phyloP scores from a whole-genome alignment of 116 monocot species.

The Trichopus zeylanicus region DNA sequence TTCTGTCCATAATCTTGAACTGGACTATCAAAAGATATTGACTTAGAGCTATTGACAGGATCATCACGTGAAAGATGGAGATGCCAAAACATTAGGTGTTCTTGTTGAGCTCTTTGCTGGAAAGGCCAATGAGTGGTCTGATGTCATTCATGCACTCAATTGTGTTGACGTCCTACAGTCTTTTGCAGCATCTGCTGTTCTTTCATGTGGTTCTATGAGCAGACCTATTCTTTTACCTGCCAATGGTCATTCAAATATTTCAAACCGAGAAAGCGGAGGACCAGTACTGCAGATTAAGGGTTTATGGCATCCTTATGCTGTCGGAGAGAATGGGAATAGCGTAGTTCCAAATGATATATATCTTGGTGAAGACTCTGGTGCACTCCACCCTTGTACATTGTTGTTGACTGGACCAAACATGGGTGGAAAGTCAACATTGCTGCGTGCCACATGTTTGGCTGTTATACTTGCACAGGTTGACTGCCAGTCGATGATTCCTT shows the following conservation, averaged over 20 bases:
- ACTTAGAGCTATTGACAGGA: slow-evolving; percentile 39
- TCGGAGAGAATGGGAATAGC: slow-evolving; percentile 45
- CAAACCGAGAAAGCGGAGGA: slow-evolving; percentile 11
- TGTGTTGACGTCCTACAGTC: slow-evolving; percentile 81
- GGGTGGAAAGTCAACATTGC: slow-evolving; percentile 96
- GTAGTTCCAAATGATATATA: slow-evolving; percentile 82
- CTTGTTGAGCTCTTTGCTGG: slow-evolving; percentile 55
- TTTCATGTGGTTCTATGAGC: slow-evolving; percentile 52
- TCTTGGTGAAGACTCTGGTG: slow-evolving; percentile 47
- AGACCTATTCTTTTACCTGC: slow-evolving; percentile 50
- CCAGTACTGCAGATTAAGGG: slow-evolving; percentile 59
- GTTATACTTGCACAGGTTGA: slow-evolving; percentile 89
- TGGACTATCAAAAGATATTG: not conserved
- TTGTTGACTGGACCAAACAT: slow-evolving; percentile 98
- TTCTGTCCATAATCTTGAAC: no score
- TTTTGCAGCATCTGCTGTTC: slow-evolving; percentile 44
- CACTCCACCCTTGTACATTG: slow-evolving; percentile 40
- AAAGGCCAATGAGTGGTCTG: slow-evolving; percentile 64
- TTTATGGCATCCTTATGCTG: slow-evolving; percentile 93
- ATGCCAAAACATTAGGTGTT: slow-evolving; percentile 56
- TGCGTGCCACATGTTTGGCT: slow-evolving; percentile 88
- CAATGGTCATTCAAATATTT: slow-evolving; percentile 11
- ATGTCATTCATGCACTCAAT: slow-evolving; percentile 57
- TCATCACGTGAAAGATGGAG: slow-evolving; percentile 52
- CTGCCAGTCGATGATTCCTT: no score